Base-by-base conservation (phyloP, 2,329 filamentous ascomycete genomes). In the Diaporthe ilicicola region DNA sequence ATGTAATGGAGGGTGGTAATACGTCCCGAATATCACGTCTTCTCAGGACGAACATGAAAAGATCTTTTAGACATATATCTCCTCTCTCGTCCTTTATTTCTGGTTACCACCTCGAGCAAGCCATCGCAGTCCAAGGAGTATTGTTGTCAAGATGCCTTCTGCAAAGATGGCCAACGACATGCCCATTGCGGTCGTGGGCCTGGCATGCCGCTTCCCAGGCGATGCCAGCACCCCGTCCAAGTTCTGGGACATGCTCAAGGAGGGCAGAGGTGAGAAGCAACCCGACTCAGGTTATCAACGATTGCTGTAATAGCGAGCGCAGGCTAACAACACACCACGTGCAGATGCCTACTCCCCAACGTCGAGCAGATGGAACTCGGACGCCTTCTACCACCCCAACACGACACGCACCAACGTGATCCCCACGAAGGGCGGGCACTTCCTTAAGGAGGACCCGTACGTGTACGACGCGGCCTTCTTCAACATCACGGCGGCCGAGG, bases 281-380 rank as follows among this genome's bases (percentile, higher is more conserved):
- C 13, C 85, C 80, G 77, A 77, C 79, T 2, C 78, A 81, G 13
- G 80, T 84, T 2, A 84, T 84, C 32, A 76, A 83, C 72, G 80
- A 83, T 48, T 88, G 87, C 78, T 82, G 83, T 81, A 84, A 71
- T 81, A 70, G 15, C 68, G 70, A 8, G 71, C 73, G 1, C 78
- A 77, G 71, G 80, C 82, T 62, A 83, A 85, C 66, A 82, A 83
- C 0, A 83, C 83, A n/a, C n/a, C n/a, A n/a, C n/a, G n/a, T 70
- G 78, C 81, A 1, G 75, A 75, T 48, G 59, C 59, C 1, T 62
- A 62, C 27, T 62, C 59, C 10, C 42, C 42, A 34, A 48, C 42
- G 2, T 50, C 59, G 27, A 48, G 42, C 27, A 32, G 59, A 32
- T 62, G 42, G 42, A 62, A 62, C n/a, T 50, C 59, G 19, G 81